Evolutionary conservation across 164 flowering plant genomes (phyloP), one percentile per base, ranked within the genome.

Genomic region (Vitis labrusca): DNA sequence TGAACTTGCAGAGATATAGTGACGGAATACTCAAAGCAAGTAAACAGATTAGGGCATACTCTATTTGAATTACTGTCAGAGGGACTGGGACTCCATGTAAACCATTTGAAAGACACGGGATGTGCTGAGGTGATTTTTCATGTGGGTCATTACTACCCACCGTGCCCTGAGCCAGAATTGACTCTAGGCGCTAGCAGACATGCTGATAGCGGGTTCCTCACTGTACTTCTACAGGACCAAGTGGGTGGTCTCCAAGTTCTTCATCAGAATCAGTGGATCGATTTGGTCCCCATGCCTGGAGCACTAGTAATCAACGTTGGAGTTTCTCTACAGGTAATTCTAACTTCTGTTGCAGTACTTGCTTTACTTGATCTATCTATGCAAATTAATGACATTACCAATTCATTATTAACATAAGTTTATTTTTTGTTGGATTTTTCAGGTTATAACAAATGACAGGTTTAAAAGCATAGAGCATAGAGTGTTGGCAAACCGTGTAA

Each of bases 171-270:
- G 71, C 81, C 81, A 2, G 74, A 74, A 49, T 61, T 73, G 30
- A 74, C 82, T 8, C 12, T 76, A 65, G 84, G 82, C 5, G 52
- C 71, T 0, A 53, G 16, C 8, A 66, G 32, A 16, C 77, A 78
- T 70, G 15, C 71, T 8, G 84, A 76, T 44, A 23, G 16, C 53
- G 50, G 11, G 51, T 80, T 75, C 29, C 65, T 80, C 44, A 80
- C 81, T 8, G 19, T 78, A 11, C 75, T 80, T 3, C 70, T 80
- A 2, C 84, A 80, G 37, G 84, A 80, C 62, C 70, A 73, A 3
- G 59, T 70, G 10, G 81, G 81, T 27, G 81, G 83, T 2, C 79
- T 80, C 19, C 84, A 80, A 70, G 56, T 78, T 50, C 50, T 77
- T 5, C 61, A 70, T 52, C 63, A 75, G 7, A 54, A 78, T 32